Conservation (phyloP, 163 green algal genomes). For the Scenedesmus sp. region DNA sequence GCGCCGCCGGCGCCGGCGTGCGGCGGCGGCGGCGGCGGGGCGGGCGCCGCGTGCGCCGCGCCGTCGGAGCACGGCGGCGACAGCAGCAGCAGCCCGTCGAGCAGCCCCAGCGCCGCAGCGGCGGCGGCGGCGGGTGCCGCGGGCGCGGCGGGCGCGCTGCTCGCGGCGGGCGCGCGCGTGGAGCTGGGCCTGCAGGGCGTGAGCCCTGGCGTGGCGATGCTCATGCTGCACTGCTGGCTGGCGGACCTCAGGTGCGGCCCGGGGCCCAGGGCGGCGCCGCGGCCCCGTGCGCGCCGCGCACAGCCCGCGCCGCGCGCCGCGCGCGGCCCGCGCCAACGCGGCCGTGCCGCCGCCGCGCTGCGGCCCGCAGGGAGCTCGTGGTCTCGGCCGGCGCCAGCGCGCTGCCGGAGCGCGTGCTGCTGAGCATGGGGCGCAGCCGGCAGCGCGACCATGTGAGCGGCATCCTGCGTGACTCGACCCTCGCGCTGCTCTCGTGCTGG, state of each 20-base stretch:
- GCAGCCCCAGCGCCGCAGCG: neutral
- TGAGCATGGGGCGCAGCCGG: constrained; percentile 29
- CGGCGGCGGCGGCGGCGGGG: neutral
- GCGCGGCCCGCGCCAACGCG: no score
- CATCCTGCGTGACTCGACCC: constrained; percentile 13
- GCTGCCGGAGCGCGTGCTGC: constrained; percentile 8
- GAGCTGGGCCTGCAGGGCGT: constrained; percentile 83
- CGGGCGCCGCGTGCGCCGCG: neutral
- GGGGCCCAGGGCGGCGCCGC: neutral
- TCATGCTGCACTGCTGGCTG: constrained; percentile 83
- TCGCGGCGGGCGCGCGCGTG: constrained; percentile 7
- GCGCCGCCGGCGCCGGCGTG: no score
- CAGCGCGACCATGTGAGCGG: constrained; percentile 23
- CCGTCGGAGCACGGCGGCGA: neutral
- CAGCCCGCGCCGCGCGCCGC: no score
- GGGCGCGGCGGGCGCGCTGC: neutral
- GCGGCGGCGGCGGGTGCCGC: neutral
- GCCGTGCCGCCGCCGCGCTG: neutral
- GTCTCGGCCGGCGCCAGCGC: no score
- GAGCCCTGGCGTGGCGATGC: constrained; percentile 80
- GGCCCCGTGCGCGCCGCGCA: no score
- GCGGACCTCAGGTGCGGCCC: constrained; percentile 50
- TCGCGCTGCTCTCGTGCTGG: constrained; percentile 19
- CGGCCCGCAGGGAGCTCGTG: neutral
- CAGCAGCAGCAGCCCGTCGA: neutral